Conservation (phyloP, 176 grass and related monocot genomes). For the Carex kokanica region DNA sequence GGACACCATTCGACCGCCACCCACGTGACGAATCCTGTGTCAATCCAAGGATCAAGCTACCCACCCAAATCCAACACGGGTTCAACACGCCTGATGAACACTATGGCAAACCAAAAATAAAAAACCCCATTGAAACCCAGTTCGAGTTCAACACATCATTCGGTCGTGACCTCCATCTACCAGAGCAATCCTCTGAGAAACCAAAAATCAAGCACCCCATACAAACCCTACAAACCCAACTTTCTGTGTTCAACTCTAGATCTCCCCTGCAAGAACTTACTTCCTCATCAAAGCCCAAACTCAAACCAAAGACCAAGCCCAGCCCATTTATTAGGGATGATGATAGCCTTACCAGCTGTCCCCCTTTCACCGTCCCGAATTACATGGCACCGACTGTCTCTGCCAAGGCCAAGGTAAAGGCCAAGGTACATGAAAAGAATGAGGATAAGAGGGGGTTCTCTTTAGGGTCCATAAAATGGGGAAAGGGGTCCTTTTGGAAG, state of each 20-base stretch:
- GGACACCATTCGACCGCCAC: slow-evolving; percentile 52
- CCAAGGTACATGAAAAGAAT: slow-evolving; percentile 19
- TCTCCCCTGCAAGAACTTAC: slow-evolving; percentile 1
- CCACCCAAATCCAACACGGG: background rate
- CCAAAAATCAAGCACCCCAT: slow-evolving; percentile 12
- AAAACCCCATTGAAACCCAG: slow-evolving; percentile 38
- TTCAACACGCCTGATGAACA: background rate
- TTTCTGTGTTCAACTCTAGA: background rate
- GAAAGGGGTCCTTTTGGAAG: slow-evolving; percentile 69
- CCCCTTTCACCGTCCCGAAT: slow-evolving; percentile 64
- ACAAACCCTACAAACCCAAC: background rate
- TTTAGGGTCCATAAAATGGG: slow-evolving; percentile 44
- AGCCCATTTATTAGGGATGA: slow-evolving; percentile 44
- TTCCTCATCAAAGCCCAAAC: slow-evolving; percentile 17
- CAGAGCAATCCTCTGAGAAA: background rate
- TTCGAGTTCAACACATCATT: slow-evolving; percentile 28
- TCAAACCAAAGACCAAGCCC: background rate
- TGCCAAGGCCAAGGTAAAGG: slow-evolving; percentile 60
- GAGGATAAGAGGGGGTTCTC: slow-evolving; percentile 68
- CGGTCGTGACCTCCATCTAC: background rate
- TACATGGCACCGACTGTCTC: slow-evolving; percentile 93
- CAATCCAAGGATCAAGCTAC: background rate
- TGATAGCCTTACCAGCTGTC: slow-evolving; percentile 90
- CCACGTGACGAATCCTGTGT: slow-evolving; percentile 22
- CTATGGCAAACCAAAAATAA: slow-evolving; percentile 21